Conservation (phyloP, 768 basidiomycete genomes). For the Filobasidium floriforme region DNA sequence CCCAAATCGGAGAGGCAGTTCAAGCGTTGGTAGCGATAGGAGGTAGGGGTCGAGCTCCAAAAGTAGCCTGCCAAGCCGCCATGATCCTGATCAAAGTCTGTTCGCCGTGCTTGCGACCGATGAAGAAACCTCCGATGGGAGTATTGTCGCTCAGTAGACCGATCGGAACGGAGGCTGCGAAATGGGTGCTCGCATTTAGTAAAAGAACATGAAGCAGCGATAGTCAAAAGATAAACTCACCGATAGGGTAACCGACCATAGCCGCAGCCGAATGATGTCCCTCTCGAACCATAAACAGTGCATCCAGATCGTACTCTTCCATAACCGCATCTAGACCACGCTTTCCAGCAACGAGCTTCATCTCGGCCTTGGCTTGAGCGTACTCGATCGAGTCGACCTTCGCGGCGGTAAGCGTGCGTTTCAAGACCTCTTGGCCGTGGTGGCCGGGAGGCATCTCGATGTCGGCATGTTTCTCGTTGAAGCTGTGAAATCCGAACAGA, state of each 20-base stretch:
- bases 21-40: conserved; percentile 9
- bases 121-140: conserved; percentile 19
- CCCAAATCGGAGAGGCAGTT: background rate
- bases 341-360: conserved; percentile 21
- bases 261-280: conserved; percentile 26
- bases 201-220: too few species aligned
- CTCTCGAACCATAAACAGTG: conserved; percentile 21
- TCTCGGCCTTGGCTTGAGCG: conserved; percentile 19
- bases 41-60: conserved; percentile 4
- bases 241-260: conserved; percentile 26
- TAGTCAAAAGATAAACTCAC: too few species aligned
- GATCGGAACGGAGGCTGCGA: conserved; percentile 9
- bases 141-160: conserved; percentile 16
- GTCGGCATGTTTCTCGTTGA: conserved; percentile 25
- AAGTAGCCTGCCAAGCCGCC: conserved; percentile 17
- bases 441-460: conserved; percentile 26
- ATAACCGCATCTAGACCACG: conserved; percentile 25
- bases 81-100: conserved; percentile 14
- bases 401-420: conserved; percentile 17
- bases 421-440: conserved; percentile 25
- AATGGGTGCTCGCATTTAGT: background rate
- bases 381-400: conserved; percentile 22
- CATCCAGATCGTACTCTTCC: conserved; percentile 22
- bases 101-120: conserved; percentile 12
- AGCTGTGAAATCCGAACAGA: conserved; percentile 10